These are phyloP conservation scores for Pseudocercospora vitis DNA, from an alignment of 2,329 filamentous ascomycete species.

Conservation along the genomic window DNA sequence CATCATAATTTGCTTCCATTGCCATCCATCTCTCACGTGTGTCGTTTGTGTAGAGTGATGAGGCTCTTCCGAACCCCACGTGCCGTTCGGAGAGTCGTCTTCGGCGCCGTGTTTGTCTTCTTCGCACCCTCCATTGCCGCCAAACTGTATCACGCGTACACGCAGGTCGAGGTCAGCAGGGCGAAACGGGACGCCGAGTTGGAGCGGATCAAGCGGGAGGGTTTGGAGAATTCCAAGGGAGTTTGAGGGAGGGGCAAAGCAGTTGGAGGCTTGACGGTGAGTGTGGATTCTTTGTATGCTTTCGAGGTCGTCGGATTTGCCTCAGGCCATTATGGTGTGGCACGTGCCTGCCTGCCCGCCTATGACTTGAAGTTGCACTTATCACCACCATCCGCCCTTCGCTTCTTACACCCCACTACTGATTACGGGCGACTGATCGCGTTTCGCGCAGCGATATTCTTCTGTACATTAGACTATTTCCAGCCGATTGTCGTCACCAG, in stretches of 20 bases:
- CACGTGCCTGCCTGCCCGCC: not conserved
- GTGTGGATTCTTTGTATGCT: too few species aligned
- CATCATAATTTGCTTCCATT: not conserved
- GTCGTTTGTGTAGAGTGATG: not conserved
- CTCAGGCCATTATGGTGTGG: constrained; percentile 5
- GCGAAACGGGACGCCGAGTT: constrained; percentile 15
- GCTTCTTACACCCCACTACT: not conserved
- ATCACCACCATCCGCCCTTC: not conserved
- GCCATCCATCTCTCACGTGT: not conserved
- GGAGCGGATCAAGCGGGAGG: constrained; percentile 13
- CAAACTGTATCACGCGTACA: constrained; percentile 15
- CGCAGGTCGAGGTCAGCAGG: constrained; percentile 14
- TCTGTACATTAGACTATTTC: not conserved
- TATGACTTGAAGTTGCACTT: not conserved
- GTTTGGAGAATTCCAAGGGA: constrained; percentile 1
- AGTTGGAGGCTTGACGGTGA: constrained; percentile 1
- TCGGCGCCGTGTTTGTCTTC: constrained; percentile 14
- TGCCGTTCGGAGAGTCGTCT: constrained; percentile 12
- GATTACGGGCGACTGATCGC: not conserved
- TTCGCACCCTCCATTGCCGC: constrained; percentile 12
- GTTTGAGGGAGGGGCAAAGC: not conserved
- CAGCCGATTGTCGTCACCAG: not conserved
- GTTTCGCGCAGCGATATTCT: not conserved
- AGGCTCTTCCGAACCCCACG: not conserved
- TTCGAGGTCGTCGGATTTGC: too few species aligned